Percentiles rank a stretch among this genome's conserved stretches.
Conservation (phyloP, 2,329 filamentous ascomycete genomes). For the Penicillium griseofulvum region DNA sequence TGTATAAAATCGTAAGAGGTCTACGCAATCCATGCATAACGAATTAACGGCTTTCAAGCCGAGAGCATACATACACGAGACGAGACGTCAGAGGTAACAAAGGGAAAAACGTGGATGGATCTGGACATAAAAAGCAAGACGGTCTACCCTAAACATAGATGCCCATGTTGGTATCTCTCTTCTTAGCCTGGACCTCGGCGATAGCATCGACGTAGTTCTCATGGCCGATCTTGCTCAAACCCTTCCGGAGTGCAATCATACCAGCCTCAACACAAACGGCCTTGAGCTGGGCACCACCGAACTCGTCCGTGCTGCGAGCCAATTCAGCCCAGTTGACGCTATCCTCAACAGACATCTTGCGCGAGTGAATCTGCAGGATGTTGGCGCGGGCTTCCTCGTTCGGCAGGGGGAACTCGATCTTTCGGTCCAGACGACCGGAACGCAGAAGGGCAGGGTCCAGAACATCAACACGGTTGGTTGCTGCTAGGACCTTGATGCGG, state of each 20-base stretch:
- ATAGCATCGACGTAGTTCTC: conserved; percentile 99
- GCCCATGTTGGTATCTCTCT: conserved; percentile 69
- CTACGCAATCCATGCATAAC: conserved; percentile 15
- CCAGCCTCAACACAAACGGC: conserved; percentile 98
- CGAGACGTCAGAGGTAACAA: conserved; percentile 5
- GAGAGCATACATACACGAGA: conserved; percentile 20
- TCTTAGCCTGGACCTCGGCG: conserved; percentile 82
- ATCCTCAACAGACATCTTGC: conserved; percentile 96
- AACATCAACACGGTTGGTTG: conserved; percentile 92
- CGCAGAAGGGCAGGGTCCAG: conserved; percentile 87
- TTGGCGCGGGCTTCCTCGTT: conserved; percentile 97
- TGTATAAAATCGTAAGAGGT: neutral
- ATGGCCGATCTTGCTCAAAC: conserved; percentile 94
- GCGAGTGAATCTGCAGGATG: conserved; percentile 94
- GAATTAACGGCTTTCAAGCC: conserved; percentile 21
- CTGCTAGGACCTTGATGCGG: conserved; percentile 91
- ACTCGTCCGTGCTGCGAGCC: conserved; percentile 95
- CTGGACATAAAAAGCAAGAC: conserved; percentile 11
- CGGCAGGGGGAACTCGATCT: conserved; percentile 96
- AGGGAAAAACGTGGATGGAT: neutral
- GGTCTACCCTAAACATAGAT: conserved; percentile 41
- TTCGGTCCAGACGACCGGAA: conserved; percentile 88
- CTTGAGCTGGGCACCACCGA: conserved; percentile 96
- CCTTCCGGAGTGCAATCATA: conserved; percentile 94
- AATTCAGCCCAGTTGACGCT: conserved; percentile 94